These are phyloP conservation scores for Thecaphora frezii DNA, from an alignment of 1,284 basidiomycete genomes.

Conservation along the genomic window DNA sequence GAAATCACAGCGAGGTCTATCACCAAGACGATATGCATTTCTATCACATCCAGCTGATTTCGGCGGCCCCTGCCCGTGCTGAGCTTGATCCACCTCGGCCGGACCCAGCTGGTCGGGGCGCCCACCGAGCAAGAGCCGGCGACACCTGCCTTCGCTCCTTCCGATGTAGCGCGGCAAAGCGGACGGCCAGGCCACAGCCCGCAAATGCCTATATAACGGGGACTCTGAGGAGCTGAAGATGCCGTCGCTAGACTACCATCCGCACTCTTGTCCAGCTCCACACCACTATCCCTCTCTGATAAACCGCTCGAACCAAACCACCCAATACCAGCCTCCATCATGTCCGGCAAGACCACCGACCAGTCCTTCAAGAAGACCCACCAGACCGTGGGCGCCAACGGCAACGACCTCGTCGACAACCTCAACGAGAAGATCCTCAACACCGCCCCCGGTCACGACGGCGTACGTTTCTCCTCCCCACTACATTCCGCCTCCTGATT, in stretches of 20 bases:
- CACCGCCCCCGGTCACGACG: conserved; percentile 30
- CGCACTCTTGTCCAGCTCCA: background rate
- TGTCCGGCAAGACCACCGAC: conserved; percentile 30
- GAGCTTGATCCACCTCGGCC: no score
- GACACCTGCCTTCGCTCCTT: no score
- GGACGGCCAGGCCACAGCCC: no score
- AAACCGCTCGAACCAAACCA: background rate
- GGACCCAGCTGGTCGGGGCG: no score
- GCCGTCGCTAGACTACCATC: no score
- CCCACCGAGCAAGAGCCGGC: no score
- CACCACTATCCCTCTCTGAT: background rate
- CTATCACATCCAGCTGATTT: no score
- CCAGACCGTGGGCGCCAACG: conserved; percentile 35
- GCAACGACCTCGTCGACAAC: conserved; percentile 25
- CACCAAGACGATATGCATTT: background rate
- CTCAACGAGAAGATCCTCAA: conserved; percentile 33
- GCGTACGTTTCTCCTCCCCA: conserved; percentile 11
- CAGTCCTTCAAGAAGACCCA: conserved; percentile 32
- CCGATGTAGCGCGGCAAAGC: no score
- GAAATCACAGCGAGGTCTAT: conserved; percentile 2
- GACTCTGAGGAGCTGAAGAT: no score
- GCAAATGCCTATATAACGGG: no score
- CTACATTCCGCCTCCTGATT: background rate
- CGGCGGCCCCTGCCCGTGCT: no score
- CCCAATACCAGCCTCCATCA: conserved; percentile 4